These are phyloP conservation scores for Myxozyma geophila DNA, from an alignment of 805 yeast species.

Conservation along the genomic window DNA sequence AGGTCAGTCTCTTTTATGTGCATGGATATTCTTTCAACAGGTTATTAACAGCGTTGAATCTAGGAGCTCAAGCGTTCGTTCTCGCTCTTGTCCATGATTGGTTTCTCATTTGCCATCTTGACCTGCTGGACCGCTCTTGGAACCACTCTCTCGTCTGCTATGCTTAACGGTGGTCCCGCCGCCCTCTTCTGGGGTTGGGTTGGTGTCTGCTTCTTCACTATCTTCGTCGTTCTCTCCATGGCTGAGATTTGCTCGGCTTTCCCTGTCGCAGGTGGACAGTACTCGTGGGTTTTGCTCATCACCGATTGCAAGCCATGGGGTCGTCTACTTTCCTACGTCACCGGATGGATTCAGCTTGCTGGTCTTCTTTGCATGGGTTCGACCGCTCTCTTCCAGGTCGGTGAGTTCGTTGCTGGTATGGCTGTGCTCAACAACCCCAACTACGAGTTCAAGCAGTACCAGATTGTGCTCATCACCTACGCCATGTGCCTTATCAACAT, in stretches of 20 bases:
- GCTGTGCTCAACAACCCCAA: slow-evolving; percentile 31
- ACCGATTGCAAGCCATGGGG: slow-evolving; percentile 33
- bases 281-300: slow-evolving; percentile 57
- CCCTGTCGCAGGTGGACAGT: slow-evolving; percentile 72
- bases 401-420: slow-evolving; percentile 34
- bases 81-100: slow-evolving; percentile 52
- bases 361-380: slow-evolving; percentile 41
- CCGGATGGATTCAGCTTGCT: slow-evolving; percentile 40
- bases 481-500: slow-evolving; percentile 22
- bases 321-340: slow-evolving; percentile 31
- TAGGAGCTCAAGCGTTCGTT: slow-evolving; percentile 63
- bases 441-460: slow-evolving; percentile 35
- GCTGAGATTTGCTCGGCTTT: slow-evolving; percentile 68
- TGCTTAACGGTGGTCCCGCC: slow-evolving; percentile 64
- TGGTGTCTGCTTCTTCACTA: slow-evolving; percentile 59
- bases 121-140: slow-evolving; percentile 69
- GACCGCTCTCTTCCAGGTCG: slow-evolving; percentile 41
- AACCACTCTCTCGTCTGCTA: slow-evolving; percentile 63
- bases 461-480: slow-evolving; percentile 36
- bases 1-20: slow-evolving; percentile 53
- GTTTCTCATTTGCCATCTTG: slow-evolving; percentile 64
- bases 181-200: slow-evolving; percentile 70
- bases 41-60: slow-evolving; percentile 41
- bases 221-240: slow-evolving; percentile 63
- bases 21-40: slow-evolving; percentile 34